A percentile compares a stretch with the other conserved stretches of the same genome.
These are phyloP conservation scores for Lineolata rhizophorae DNA, from an alignment of 495 filamentous ascomycete genomes.

Conservation along the genomic window DNA sequence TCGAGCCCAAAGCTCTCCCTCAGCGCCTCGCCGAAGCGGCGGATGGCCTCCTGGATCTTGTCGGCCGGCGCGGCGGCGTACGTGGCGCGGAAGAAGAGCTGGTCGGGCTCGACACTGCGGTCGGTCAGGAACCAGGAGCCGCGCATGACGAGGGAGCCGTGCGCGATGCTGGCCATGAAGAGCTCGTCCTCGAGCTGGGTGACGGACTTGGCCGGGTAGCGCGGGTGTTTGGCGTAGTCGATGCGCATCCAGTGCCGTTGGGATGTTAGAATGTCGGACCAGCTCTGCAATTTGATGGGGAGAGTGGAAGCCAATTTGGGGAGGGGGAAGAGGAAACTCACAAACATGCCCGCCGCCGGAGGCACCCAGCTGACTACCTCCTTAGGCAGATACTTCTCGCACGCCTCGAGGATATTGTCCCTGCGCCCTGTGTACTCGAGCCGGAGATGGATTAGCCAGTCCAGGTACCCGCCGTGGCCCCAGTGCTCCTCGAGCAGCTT, in stretches of 20 bases:
- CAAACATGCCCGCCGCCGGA: slow-evolving; percentile 92
- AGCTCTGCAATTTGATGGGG: too few relatives aligned
- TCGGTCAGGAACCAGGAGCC: slow-evolving; percentile 80
- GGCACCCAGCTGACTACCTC: slow-evolving; percentile 66
- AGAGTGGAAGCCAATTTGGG: too few relatives aligned
- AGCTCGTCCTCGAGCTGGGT: slow-evolving; percentile 66
- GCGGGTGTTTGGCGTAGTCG: slow-evolving; percentile 52
- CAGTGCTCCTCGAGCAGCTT: slow-evolving; percentile 84
- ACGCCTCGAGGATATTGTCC: slow-evolving; percentile 58
- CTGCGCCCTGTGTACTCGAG: slow-evolving; percentile 61
- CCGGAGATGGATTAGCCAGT: slow-evolving; percentile 76
- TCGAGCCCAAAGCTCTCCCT: slow-evolving; percentile 33
- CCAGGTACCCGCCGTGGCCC: slow-evolving; percentile 80
- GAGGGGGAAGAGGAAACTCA: slow-evolving; percentile 25
- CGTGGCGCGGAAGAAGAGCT: slow-evolving; percentile 72
- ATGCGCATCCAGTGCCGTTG: slow-evolving; percentile 63
- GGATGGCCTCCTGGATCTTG: slow-evolving; percentile 58
- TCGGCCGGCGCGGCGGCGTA: slow-evolving; percentile 60
- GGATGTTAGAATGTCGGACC: not conserved
- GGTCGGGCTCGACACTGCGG: slow-evolving; percentile 22
- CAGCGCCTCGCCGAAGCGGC: slow-evolving; percentile 49
- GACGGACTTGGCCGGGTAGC: slow-evolving; percentile 29
- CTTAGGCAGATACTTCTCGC: slow-evolving; percentile 53
- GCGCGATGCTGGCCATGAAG: slow-evolving; percentile 46
- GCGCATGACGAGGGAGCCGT: slow-evolving; percentile 51